Evolutionary conservation across 805 yeast species (phyloP), one percentile per base, ranked within the genome.

Genomic region (Pichia deserticola): DNA sequence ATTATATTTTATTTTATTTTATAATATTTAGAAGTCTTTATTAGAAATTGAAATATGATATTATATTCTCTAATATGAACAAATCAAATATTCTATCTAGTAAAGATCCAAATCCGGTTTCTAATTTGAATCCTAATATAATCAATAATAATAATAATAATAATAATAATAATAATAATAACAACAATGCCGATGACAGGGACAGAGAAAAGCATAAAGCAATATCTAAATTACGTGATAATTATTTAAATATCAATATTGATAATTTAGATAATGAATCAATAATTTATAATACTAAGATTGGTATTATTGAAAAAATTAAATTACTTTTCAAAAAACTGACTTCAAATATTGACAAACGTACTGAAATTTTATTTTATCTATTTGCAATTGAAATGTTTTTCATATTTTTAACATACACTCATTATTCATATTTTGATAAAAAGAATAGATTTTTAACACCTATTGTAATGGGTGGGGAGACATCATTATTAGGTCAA

Each of bases 401-500:
- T 33, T 45, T 46, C 28, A 42, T 54, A 3, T 54, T 51, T 40
- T 12, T 54, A 15, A 51, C 55, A 4, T 48, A 45, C 13, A 38
- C 51, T n/a, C 56, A 53, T 27, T 54, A 54, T 36, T 51, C 51
- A 34, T 32, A 37, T 7, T 37, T 54, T 8, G 56, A 53, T 37
- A 36, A 47, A 13, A 42, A 40, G 32, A 54, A 54, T 15, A 40
- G 39, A 35, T 54, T 51, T 28, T 15, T 54, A 7, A 53, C 57
- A 5, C 56, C 57, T 5, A 41, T 52, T 32, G 40, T 53, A 3
- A 54, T 52, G 39, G 57, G 57, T 15, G 41, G 52, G 13, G 40
- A 53, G 36, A 54, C 57, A 3, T 50, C 56, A 1, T 30, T 53
- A 6, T 13, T 54, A 25, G 57, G 54, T 4, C 48, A 54, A 37